These are phyloP conservation scores for Barnettozyma wickerhamii DNA, from an alignment of 805 yeast genomes.

Conservation along the genomic window DNA sequence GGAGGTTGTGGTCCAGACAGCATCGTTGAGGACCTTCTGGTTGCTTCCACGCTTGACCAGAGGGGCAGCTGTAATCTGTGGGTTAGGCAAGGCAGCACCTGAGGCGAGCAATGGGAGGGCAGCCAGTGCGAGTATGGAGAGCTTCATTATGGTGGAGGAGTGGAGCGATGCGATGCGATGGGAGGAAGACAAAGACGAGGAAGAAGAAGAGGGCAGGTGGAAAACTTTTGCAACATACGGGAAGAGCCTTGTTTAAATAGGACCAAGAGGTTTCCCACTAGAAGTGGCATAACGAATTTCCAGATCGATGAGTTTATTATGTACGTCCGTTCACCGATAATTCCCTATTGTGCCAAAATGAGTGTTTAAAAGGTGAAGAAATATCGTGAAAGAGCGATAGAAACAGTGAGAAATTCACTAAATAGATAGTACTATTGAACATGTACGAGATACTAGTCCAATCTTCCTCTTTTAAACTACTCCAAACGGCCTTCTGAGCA, in stretches of 20 bases:
- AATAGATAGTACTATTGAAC: background rate
- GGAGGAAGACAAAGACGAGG: too few relatives aligned
- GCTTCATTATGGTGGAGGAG: conserved; percentile 5
- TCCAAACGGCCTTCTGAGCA: background rate
- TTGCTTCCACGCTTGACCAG: conserved; percentile 21
- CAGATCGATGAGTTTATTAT: conserved; percentile 4
- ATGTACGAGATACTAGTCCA: background rate
- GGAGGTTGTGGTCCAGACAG: conserved; percentile 35
- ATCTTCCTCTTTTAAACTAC: background rate
- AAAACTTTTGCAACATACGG: conserved; percentile 2
- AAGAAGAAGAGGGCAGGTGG: background rate
- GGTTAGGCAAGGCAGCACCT: conserved; percentile 23
- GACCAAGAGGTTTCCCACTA: background rate
- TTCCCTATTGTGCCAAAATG: conserved; percentile 1
- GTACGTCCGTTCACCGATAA: conserved; percentile 11
- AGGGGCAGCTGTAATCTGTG: conserved; percentile 19
- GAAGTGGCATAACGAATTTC: conserved; percentile 1
- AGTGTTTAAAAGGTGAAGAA: background rate
- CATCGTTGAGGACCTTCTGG: conserved; percentile 21
- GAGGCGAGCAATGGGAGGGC: conserved; percentile 14
- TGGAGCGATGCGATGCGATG: too few relatives aligned
- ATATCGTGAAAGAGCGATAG: too few relatives aligned
- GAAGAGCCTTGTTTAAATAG: conserved; percentile 3
- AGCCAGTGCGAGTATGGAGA: conserved; percentile 7
- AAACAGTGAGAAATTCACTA: too few relatives aligned